phyloP scores from a whole-genome alignment of 177 flowering plant species.

The Vitis hybrid region DNA sequence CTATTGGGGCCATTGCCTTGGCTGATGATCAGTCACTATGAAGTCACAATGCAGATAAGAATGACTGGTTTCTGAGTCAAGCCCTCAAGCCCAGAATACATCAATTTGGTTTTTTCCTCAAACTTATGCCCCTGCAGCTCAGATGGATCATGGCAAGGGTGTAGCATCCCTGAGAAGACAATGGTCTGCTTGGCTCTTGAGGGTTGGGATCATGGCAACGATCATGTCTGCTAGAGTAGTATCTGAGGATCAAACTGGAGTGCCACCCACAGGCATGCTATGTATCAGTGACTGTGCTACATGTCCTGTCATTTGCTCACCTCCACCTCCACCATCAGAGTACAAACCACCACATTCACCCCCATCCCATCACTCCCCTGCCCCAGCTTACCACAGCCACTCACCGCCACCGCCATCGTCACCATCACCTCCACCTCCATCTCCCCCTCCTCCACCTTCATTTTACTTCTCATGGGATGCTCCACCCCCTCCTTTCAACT shows the following conservation, averaged over 20 bases:
- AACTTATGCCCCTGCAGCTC: neutral
- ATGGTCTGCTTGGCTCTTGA: slow-evolving; percentile 15
- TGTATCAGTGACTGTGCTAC: slow-evolving; percentile 44
- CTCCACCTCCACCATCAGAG: slow-evolving; percentile 32
- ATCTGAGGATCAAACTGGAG: slow-evolving; percentile 18
- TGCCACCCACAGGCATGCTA: slow-evolving; percentile 16
- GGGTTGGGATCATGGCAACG: slow-evolving; percentile 9
- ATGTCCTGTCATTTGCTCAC: slow-evolving; percentile 41
- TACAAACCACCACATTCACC: neutral
- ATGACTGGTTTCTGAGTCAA: slow-evolving; percentile 5
- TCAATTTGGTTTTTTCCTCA: neutral
- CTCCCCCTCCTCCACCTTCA: slow-evolving; percentile 2
- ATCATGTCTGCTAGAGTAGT: slow-evolving; percentile 8
- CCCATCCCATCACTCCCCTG: slow-evolving; percentile 21
- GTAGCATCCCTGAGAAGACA: slow-evolving; percentile 4
- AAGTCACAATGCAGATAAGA: slow-evolving; percentile 13
- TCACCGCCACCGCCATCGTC: slow-evolving; percentile 16
- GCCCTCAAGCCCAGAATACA: neutral
- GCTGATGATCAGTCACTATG: neutral
- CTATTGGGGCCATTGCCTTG: neutral
- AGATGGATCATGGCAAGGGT: slow-evolving; percentile 15
- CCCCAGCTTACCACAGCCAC: neutral
- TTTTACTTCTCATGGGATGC: slow-evolving; percentile 6
- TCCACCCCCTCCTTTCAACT: slow-evolving; percentile 23
- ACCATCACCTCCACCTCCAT: slow-evolving; percentile 10